Conservation (phyloP, 352 stramenopile species). For the Globisporangium irregulare region DNA sequence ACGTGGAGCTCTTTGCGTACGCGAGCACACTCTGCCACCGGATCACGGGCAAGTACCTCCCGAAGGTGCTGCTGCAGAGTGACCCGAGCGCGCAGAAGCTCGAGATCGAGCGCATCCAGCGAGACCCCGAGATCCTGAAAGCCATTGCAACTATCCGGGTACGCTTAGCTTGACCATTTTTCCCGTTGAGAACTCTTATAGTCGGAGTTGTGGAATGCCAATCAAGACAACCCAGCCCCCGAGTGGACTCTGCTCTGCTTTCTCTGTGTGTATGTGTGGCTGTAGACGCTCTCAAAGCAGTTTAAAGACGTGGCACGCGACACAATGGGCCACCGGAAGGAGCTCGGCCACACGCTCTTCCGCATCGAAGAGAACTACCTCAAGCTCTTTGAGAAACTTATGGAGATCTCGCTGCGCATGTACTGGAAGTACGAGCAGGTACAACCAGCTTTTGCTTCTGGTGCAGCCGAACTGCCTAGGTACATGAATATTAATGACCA, state of each 20-base stretch:
- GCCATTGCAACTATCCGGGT: conserved; percentile 48
- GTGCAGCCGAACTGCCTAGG: no score
- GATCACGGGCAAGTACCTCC: conserved; percentile 61
- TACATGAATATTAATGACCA: background rate
- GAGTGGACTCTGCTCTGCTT: background rate
- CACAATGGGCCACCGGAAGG: conserved; percentile 60
- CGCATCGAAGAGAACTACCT: conserved; percentile 75
- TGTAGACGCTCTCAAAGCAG: conserved; percentile 49
- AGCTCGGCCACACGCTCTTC: conserved; percentile 60
- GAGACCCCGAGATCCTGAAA: conserved; percentile 53
- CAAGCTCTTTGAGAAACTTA: conserved; percentile 71
- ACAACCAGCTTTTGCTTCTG: background rate
- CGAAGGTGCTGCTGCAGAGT: conserved; percentile 35
- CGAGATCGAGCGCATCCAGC: conserved; percentile 56
- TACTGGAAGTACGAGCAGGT: conserved; percentile 70
- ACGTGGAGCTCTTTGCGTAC: conserved; percentile 67
- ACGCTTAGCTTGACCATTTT: background rate
- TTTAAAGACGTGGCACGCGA: conserved; percentile 66
- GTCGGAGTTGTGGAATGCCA: background rate
- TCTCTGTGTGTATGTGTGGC: background rate
- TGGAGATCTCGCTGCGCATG: conserved; percentile 66
- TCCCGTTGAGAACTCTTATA: no score
- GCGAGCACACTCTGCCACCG: conserved; percentile 61
- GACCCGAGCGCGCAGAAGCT: conserved; percentile 45
- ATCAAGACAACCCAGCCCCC: background rate